These are phyloP conservation scores for Lactarius sanguifluus DNA, from an alignment of 768 basidiomycete genomes.

Conservation along the genomic window DNA sequence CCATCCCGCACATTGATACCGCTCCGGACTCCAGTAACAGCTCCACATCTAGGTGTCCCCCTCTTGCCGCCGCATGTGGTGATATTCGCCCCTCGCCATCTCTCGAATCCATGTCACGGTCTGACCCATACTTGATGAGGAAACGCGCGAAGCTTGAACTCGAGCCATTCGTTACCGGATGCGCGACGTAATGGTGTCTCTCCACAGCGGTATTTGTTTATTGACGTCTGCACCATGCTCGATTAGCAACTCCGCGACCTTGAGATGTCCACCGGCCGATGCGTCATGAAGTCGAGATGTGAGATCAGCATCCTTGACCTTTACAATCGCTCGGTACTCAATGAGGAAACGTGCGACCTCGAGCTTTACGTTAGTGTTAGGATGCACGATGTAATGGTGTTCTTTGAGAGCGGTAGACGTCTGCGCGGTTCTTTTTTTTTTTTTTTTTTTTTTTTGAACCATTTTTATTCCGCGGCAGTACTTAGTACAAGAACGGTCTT, in stretches of 20 bases:
- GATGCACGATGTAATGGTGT: background rate
- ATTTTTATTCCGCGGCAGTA: too few species aligned
- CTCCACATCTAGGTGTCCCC: background rate
- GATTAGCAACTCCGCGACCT: background rate
- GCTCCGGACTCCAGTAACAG: slow-evolving; percentile 1
- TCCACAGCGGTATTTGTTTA: too few species aligned
- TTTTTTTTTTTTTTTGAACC: too few species aligned
- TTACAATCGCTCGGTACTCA: background rate
- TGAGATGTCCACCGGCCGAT: background rate
- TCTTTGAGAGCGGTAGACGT: background rate
- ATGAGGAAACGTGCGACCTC: background rate
- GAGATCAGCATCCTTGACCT: background rate
- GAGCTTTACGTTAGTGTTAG: background rate
- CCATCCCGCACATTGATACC: background rate
- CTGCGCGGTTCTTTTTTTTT: background rate
- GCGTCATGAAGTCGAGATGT: slow-evolving; percentile 1
- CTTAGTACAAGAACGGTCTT: too few species aligned
- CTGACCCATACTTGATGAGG: background rate
- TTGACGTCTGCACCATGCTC: background rate
- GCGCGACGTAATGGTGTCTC: background rate
- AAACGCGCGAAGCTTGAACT: background rate
- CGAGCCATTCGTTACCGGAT: background rate
- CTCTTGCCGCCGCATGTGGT: background rate
- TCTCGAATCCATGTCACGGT: background rate
- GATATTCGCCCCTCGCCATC: background rate